Percentiles rank a stretch among this genome's conserved stretches.
Conservation (phyloP, 2,329 filamentous ascomycete species). For the Acrodontium crateriforme region DNA sequence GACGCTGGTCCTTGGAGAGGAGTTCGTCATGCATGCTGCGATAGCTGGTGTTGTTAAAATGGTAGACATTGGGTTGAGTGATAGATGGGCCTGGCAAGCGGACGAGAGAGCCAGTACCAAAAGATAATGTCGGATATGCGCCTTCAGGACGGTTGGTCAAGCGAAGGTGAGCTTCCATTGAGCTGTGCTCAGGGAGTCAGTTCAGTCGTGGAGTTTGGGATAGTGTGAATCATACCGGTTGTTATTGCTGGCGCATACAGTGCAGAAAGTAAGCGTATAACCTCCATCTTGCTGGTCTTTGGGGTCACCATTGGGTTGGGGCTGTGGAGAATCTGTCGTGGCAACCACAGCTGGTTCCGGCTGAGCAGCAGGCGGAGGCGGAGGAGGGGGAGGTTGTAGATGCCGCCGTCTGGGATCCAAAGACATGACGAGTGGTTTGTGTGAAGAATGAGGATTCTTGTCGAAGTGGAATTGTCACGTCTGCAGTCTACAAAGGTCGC, state of each 20-base stretch:
- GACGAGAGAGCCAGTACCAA: constrained; percentile 89
- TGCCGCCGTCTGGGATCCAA: too few species aligned
- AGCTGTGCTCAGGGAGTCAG: constrained; percentile 34
- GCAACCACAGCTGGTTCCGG: not conserved
- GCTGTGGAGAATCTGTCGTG: constrained; percentile 6
- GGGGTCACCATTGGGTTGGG: constrained; percentile 7
- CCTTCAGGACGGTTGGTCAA: constrained; percentile 55
- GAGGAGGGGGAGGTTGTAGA: too few species aligned
- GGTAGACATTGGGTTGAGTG: constrained; percentile 89
- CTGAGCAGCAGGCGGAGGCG: not conserved
- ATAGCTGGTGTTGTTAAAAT: constrained; percentile 95
- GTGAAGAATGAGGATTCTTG: too few species aligned
- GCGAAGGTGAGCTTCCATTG: constrained; percentile 98
- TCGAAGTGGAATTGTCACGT: too few species aligned
- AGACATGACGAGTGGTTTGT: too few species aligned
- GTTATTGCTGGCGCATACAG: constrained; percentile 97
- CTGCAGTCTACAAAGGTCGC: too few species aligned
- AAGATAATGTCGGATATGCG: constrained; percentile 93
- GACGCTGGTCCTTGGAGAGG: constrained; percentile 64
- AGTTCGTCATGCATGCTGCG: constrained; percentile 89
- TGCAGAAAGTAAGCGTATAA: constrained; percentile 92
- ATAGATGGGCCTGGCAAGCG: constrained; percentile 84
- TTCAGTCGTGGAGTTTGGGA: constrained; percentile 2
- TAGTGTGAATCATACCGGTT: constrained; percentile 51
- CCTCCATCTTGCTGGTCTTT: constrained; percentile 30